Evolutionary conservation across 139 green algal genomes (phyloP), one percentile per base, ranked within the genome.

Genomic region (Nannochloris sp.): DNA sequence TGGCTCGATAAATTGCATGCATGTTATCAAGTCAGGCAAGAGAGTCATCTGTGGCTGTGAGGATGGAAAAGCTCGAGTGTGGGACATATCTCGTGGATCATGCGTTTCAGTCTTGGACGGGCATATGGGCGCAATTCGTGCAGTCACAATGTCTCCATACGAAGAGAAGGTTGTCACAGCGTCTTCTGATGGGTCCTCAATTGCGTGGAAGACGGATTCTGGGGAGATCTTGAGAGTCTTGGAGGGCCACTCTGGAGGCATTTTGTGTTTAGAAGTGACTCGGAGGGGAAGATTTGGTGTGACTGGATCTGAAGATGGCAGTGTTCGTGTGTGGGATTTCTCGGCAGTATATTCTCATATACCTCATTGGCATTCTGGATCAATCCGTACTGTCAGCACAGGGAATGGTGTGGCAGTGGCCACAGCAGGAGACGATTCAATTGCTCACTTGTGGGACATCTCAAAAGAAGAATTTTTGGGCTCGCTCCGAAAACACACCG

Each of bases 191-290:
- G 67, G 68, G 46, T 75, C 61, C 0, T 69, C 70, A 25, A 31
- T 68, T 27, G 62, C 68, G 11, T 83, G 61, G 62, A 37, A 62
- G 24, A 25, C 68, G 1, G 48, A 67, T 8, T 68, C 55, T 16
- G 76, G 79, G 6, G 49, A 68, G n/a, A 36, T 69, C 11, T 54
- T 78, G 29, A 50, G 58, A 59, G 5, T 75, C 23, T 71, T 92
- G 60, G 76, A 88, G 58, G 87, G 87, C 0, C 87, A 95, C 75
- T 72, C 55, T 0, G 79, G 63, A 16, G 62, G 75, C 23, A 73
- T 91, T 18, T 64, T 57, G 5, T 68, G 31, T 15, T 73, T 85
- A 11, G 82, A 71, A 15, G 37, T 92, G 16, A 90, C 86, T 0
- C 50, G 70, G 21, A 71, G 57, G 27, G 74, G 74, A 60, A 68